Base-by-base conservation (phyloP, 1,139 yeast genomes). In the Suhomyces choctaworum region DNA sequence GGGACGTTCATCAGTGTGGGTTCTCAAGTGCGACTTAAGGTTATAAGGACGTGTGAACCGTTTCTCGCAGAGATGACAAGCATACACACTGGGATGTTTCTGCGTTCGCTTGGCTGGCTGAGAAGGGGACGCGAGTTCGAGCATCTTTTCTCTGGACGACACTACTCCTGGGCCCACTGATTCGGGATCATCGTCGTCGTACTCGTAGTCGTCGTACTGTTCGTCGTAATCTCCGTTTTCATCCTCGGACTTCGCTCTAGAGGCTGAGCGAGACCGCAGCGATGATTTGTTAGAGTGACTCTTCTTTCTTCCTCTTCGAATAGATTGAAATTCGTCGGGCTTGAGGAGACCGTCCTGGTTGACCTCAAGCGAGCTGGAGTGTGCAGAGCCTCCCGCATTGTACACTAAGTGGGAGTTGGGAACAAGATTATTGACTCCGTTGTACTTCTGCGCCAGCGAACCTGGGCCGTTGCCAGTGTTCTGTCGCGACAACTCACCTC, bases 1-100 rank as follows among this genome's bases (percentile, higher is more conserved):
- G 4, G 98, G 98, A 41, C 95, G 70, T 56, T 92, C 97, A 56
- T 89, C 90, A 0, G 97, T 90, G 58, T 92, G 98, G 0, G 97
- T 90, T 40, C 96, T 67, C 52, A 86, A 66, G 63, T 92, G 98
- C 0, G 96, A 87, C 50, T 92, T 86, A 50, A 92, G 67, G 56
- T 92, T 92, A 60, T 92, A 92, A 0, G 96, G 96, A 40, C 97
- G 66, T 2, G 97, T 89, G 56, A 92, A 92, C 33, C 82, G 66
- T 58, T 88, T 89, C 29, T 82, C 90, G 61, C 98, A 92, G 33
- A 85, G 60, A 41, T 82, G 81, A 59, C 98, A 92, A 0, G 87
- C 84, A 58, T 80, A 89, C 8, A 82, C 76, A 19, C 90, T 77
- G 0, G 95, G 92, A 51, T 83, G 85, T 48, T 83, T 85, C 49